These are phyloP conservation scores for Solioccasus polychromus DNA, from an alignment of 768 basidiomycete genomes.

Conservation along the genomic window DNA sequence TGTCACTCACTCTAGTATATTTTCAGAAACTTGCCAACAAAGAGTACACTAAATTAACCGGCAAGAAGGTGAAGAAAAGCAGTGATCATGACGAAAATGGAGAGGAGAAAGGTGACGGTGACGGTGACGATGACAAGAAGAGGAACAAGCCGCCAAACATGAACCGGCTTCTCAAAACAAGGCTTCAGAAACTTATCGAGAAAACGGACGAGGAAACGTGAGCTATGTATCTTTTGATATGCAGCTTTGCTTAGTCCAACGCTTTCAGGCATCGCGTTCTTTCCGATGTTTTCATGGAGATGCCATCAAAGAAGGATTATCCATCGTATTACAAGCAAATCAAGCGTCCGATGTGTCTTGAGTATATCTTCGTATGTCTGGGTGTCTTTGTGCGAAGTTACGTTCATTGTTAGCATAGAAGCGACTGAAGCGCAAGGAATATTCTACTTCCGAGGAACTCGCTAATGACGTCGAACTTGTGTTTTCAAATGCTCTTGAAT, in stretches of 20 bases:
- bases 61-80: conserved; percentile 39
- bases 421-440: conserved; percentile 79
- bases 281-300: conserved; percentile 77
- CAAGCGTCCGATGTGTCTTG: conserved; percentile 74
- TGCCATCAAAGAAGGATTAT: conserved; percentile 79
- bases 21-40: conserved; percentile 46
- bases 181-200: conserved; percentile 69
- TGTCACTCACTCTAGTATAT: conserved; percentile 1
- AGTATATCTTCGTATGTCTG: conserved; percentile 66
- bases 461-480: conserved; percentile 86
- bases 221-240: conserved; percentile 25
- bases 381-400: neutral
- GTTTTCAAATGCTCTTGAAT: conserved; percentile 83
- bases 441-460: conserved; percentile 63
- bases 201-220: conserved; percentile 67
- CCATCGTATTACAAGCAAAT: conserved; percentile 78
- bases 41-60: conserved; percentile 46
- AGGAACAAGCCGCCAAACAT: conserved; percentile 59
- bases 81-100: conserved; percentile 39
- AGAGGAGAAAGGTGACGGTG: conserved; percentile 40
- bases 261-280: conserved; percentile 57
- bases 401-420: conserved; percentile 46
- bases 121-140: conserved; percentile 44
- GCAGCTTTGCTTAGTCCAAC: neutral
- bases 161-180: conserved; percentile 61